These are phyloP conservation scores for Pseudofabraea citricarpa DNA, from an alignment of 2,329 filamentous ascomycete species.

Conservation along the genomic window DNA sequence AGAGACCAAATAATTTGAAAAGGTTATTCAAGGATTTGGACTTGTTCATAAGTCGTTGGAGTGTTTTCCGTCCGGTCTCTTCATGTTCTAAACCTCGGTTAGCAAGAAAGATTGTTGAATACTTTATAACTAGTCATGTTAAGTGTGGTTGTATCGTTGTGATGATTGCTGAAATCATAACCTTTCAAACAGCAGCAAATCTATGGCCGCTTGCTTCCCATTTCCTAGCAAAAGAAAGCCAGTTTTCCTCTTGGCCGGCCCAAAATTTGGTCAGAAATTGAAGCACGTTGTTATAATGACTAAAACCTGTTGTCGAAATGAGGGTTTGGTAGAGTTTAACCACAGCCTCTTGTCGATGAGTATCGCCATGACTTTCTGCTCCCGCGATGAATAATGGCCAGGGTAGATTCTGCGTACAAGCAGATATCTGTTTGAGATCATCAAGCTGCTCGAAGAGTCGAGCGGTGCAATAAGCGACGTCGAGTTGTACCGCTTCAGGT, in stretches of 20 bases:
- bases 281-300: neutral
- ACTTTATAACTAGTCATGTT: no score
- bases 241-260: neutral
- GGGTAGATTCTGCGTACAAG: neutral
- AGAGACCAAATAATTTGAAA: no score
- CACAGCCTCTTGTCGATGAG: neutral
- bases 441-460: neutral
- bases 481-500: neutral
- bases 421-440: neutral
- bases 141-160: no score
- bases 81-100: no score
- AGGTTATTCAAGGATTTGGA: no score
- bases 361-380: neutral
- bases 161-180: no score
- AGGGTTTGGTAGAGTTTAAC: neutral
- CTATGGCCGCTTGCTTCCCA: neutral
- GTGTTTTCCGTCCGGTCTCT: no score
- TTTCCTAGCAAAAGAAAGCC: neutral
- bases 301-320: neutral
- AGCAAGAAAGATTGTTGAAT: no score
- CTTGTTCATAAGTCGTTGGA: no score
- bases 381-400: constrained; percentile 1
- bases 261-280: neutral
- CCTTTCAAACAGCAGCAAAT: neutral
- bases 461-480: neutral